These are phyloP conservation scores for Immersiporthe knoxdaviesiana DNA, from an alignment of 2,329 filamentous ascomycete species.

Conservation along the genomic window DNA sequence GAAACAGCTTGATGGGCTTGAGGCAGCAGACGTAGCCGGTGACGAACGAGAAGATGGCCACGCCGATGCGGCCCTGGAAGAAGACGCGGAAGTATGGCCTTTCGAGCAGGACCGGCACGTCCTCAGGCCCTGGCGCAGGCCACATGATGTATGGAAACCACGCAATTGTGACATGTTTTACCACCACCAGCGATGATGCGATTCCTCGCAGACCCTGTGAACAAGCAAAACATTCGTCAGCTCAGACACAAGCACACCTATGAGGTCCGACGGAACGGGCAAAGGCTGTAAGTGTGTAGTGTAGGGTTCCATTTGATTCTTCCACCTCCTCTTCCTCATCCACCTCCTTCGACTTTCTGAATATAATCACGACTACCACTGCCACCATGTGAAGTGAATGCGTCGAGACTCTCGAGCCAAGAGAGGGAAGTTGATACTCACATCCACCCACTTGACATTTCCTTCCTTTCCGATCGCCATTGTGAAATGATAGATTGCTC, in stretches of 20 bases:
- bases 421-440: slow-evolving; percentile 13
- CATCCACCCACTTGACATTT: slow-evolving; percentile 31
- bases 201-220: slow-evolving; percentile 30
- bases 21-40: slow-evolving; percentile 28
- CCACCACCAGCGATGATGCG: slow-evolving; percentile 29
- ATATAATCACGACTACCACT: too few species aligned
- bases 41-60: slow-evolving; percentile 30
- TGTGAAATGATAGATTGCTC: slow-evolving; percentile 28
- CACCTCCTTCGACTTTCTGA: too few species aligned
- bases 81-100: slow-evolving; percentile 27
- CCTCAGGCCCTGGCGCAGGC: slow-evolving; percentile 23
- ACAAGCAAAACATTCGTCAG: not conserved
- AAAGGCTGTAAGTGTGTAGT: not conserved
- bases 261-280: not conserved
- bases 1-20: slow-evolving; percentile 28
- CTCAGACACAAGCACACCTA: slow-evolving; percentile 60
- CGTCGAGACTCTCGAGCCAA: not conserved
- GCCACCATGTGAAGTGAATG: not conserved
- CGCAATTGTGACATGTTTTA: slow-evolving; percentile 28
- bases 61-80: slow-evolving; percentile 29
- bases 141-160: slow-evolving; percentile 30
- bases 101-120: slow-evolving; percentile 24
- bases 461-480: slow-evolving; percentile 30
- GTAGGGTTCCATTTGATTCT: not conserved
- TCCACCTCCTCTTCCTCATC: too few species aligned